Percentiles rank a stretch among this genome's conserved stretches.
phyloP scores from a whole-genome alignment of 2,329 filamentous ascomycete species.

The Penicillium brevicompactum region DNA sequence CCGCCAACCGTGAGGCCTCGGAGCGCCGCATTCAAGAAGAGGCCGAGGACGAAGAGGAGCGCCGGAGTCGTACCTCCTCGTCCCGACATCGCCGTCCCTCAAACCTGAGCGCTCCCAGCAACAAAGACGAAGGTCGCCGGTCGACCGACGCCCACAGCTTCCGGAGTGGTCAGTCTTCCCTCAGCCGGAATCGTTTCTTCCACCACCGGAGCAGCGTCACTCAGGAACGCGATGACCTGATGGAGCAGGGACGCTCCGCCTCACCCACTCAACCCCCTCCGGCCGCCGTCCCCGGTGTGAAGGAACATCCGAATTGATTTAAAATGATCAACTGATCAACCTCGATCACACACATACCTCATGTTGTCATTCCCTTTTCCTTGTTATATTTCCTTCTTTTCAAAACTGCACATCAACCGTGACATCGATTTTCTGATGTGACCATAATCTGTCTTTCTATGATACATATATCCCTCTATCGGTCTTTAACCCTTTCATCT shows the following conservation, averaged over 20 bases:
- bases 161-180: constrained; percentile 38
- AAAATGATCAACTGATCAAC: background rate
- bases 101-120: constrained; percentile 27
- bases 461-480: constrained; percentile 8
- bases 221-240: constrained; percentile 42
- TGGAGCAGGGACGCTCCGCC: constrained; percentile 51
- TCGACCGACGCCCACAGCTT: constrained; percentile 34
- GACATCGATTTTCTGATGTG: background rate
- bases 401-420: background rate
- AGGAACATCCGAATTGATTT: constrained; percentile 4
- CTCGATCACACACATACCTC: background rate
- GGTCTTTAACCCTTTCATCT: background rate
- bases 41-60: constrained; percentile 35
- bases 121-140: constrained; percentile 21
- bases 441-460: constrained; percentile 2
- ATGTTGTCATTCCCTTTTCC: background rate
- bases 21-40: constrained; percentile 43
- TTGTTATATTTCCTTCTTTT: background rate
- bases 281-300: background rate
- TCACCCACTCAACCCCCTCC: constrained; percentile 7
- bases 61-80: constrained; percentile 30
- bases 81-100: constrained; percentile 27
- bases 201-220: constrained; percentile 44
- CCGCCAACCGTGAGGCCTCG: constrained; percentile 41
- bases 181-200: constrained; percentile 65